Evolutionary conservation across 2,329 filamentous ascomycete species (phyloP).

Genomic region (Cadophora gregata): DNA sequence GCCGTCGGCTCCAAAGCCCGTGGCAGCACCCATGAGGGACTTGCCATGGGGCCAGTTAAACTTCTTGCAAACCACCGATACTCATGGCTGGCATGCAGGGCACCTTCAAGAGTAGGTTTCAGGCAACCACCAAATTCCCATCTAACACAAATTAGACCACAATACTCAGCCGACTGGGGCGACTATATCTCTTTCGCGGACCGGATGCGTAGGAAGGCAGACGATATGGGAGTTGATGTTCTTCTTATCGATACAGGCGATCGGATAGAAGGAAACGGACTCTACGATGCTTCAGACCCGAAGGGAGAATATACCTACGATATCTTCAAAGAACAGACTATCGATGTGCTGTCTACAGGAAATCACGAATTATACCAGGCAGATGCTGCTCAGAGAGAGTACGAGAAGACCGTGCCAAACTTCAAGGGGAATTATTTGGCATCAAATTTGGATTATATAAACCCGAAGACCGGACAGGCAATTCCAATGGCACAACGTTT

Average conservation of each 20-base stretch:
- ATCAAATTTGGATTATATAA: slow-evolving; percentile 89
- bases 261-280: slow-evolving; percentile 89
- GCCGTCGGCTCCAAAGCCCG: slow-evolving; percentile 78
- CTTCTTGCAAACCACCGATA: slow-evolving; percentile 96
- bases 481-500: slow-evolving; percentile 82
- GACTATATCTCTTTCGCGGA: slow-evolving; percentile 94
- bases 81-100: slow-evolving; percentile 93
- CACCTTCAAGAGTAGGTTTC: slow-evolving; percentile 81
- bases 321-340: slow-evolving; percentile 80
- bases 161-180: slow-evolving; percentile 96
- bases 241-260: slow-evolving; percentile 97
- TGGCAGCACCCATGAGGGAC: slow-evolving; percentile 81
- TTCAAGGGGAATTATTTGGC: slow-evolving; percentile 83
- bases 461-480: slow-evolving; percentile 71
- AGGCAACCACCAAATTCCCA: neutral
- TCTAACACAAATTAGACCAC: slow-evolving; percentile 60
- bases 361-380: slow-evolving; percentile 95
- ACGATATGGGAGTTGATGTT: slow-evolving; percentile 80
- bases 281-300: slow-evolving; percentile 88
- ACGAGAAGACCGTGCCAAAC: slow-evolving; percentile 79
- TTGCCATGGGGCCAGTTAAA: slow-evolving; percentile 94
- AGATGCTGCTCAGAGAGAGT: slow-evolving; percentile 79
- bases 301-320: slow-evolving; percentile 90
- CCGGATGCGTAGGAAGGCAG: slow-evolving; percentile 79
- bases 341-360: slow-evolving; percentile 85